phyloP scores from a whole-genome alignment of 352 stramenopile genomes.

The Globisporangium apiculatum region DNA sequence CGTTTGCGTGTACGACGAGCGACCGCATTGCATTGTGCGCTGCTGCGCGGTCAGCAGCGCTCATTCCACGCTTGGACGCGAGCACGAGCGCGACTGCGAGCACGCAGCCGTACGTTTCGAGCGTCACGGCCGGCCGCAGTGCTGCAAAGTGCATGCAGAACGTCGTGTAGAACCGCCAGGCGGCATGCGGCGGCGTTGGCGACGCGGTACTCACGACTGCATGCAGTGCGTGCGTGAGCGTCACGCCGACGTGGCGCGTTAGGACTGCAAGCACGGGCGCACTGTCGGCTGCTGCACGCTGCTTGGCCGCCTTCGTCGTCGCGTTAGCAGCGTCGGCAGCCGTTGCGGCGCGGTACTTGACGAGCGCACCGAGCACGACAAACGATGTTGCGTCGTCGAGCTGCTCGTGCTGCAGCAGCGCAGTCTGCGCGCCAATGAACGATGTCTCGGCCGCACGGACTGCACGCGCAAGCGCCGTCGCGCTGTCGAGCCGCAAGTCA shows the following conservation, averaged over 20 bases:
- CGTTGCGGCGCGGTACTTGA: constrained; percentile 41
- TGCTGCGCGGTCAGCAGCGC: background rate
- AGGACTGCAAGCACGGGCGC: background rate
- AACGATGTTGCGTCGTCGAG: constrained; percentile 27
- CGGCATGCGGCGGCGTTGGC: constrained; percentile 9
- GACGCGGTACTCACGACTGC: constrained; percentile 15
- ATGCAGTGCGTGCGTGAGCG: constrained; percentile 45
- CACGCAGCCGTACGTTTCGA: constrained; percentile 60
- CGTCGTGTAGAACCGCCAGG: constrained; percentile 41
- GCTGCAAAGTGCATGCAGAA: constrained; percentile 50
- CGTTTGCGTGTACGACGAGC: constrained; percentile 53
- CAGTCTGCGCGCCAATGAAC: constrained; percentile 26
- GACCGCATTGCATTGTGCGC: constrained; percentile 21
- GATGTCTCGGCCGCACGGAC: constrained; percentile 17
- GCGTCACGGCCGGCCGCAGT: constrained; percentile 31
- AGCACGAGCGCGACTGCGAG: constrained; percentile 42
- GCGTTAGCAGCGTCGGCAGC: constrained; percentile 8
- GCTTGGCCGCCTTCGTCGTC: constrained; percentile 11
- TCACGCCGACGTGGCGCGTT: constrained; percentile 9
- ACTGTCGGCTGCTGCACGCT: background rate
- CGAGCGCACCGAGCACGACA: constrained; percentile 33
- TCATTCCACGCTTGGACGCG: constrained; percentile 8
- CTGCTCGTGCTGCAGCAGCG: constrained; percentile 14
- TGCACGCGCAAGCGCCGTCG: constrained; percentile 6
- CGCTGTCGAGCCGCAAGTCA: constrained; percentile 7